Evolutionary conservation across 768 basidiomycete species (phyloP), one percentile per base, ranked within the genome.

Genomic region (Daedaleopsis nitida): DNA sequence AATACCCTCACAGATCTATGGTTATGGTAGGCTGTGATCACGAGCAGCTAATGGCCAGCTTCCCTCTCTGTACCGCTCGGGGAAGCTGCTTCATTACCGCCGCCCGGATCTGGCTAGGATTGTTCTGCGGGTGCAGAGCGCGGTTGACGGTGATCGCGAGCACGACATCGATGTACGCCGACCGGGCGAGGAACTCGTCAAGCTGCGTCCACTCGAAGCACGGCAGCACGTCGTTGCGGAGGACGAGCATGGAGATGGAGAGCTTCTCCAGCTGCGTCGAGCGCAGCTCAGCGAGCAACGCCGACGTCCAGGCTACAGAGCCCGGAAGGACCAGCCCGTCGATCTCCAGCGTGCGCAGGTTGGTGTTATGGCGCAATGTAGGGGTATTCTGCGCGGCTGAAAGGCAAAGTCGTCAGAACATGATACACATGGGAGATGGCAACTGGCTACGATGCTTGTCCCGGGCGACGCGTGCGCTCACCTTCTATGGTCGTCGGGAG

Each of bases 291-390:
- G 52, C 35, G 32, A 65, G 52, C 23, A 65, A 19, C 1, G 52
- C 16, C 7, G 56, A 43, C 17, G 52, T 39, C 63, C 66, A 65
- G 6, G 53, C 48, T 16, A 37, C 55, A 37, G 56, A 63, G 0
- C 59, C 61, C 1, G 66, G 64, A 1, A 67, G 48, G 14, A 67
- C 57, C 0, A 65, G 37, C 12, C 66, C 61, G 38, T 67, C 64
- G 6, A 67, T 52, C 34, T 61, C 61, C 14, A 63, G 34, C 5
- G 52, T 35, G 19, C 61, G 64, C 3, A 67, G 59, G 23, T 37
- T 39, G 21, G 53, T 52, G 44, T 55, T 59, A 52, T 55, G 47
- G 21, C 21, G 19, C 7, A 67, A 52, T 27, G 37, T 50, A 7
- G 63, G 59, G 3, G 55, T 34, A 13, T 61, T 62, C 23, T 55